Evolutionary conservation across 768 basidiomycete species (phyloP).

Genomic region (Clitopilus hobsonii): DNA sequence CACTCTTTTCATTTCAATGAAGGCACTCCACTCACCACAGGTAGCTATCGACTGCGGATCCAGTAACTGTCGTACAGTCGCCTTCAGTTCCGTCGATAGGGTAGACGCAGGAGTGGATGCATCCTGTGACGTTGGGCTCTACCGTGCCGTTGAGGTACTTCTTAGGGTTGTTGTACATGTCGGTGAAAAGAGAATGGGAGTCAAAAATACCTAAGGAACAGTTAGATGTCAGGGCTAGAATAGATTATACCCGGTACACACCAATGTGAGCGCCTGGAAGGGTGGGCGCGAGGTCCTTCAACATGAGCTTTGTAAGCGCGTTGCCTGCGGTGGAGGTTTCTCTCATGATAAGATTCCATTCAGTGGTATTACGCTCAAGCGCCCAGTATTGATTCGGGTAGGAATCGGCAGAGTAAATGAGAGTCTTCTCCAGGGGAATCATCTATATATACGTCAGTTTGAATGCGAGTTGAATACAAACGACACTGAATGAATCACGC

Average conservation of each 20-base stretch:
- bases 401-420: constrained; percentile 41
- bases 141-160: constrained; percentile 61
- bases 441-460: constrained; percentile 39
- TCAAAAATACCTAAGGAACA: constrained; percentile 47
- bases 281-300: constrained; percentile 39
- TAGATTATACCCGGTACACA: too few species aligned
- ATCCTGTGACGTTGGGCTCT: constrained; percentile 54
- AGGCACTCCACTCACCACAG: constrained; percentile 40
- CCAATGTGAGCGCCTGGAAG: constrained; percentile 56
- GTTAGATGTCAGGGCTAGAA: too few species aligned
- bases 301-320: constrained; percentile 43
- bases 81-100: constrained; percentile 21
- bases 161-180: constrained; percentile 48
- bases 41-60: constrained; percentile 37
- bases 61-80: constrained; percentile 26
- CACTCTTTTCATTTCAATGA: too few species aligned
- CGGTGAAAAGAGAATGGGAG: constrained; percentile 56
- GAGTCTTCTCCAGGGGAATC: constrained; percentile 47
- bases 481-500: constrained; percentile 15
- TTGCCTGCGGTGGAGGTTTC: constrained; percentile 51
- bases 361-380: constrained; percentile 45
- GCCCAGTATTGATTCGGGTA: constrained; percentile 50
- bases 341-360: constrained; percentile 52
- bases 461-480: neutral
- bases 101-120: constrained; percentile 44